Conservation (phyloP, 2,329 filamentous ascomycete species). For the Botrytis porri region DNA sequence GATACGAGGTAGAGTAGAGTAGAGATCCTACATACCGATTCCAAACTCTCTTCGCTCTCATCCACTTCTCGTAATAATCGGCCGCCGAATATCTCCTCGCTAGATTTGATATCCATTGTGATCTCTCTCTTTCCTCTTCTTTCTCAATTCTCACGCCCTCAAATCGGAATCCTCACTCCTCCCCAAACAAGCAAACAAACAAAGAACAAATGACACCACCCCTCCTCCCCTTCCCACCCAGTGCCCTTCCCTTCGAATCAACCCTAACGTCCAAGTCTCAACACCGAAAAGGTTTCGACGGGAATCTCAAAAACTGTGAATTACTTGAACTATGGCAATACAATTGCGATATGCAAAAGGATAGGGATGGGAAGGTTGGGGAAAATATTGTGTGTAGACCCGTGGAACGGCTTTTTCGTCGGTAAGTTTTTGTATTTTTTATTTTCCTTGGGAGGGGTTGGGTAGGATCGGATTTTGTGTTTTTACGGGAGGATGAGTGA, state of each 20-base stretch:
- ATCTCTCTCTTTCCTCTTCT: neutral
- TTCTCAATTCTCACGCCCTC: neutral
- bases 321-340: constrained; percentile 24
- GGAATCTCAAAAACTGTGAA: constrained; percentile 52
- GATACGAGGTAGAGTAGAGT: no score
- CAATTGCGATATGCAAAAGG: constrained; percentile 51
- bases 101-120: constrained; percentile 24
- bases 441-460: neutral
- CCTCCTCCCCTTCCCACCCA: constrained; percentile 52
- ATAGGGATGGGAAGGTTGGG: constrained; percentile 47
- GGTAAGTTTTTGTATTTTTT: constrained; percentile 44
- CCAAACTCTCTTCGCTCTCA: constrained; percentile 50
- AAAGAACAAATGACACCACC: constrained; percentile 53
- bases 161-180: no score
- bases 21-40: constrained; percentile 49
- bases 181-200: neutral
- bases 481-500: constrained; percentile 5
- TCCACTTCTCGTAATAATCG: constrained; percentile 54
- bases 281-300: constrained; percentile 50
- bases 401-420: constrained; percentile 58
- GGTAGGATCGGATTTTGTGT: neutral
- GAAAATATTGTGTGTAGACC: constrained; percentile 47
- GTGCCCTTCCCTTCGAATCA: constrained; percentile 47
- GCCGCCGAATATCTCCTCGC: constrained; percentile 42
- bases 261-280: constrained; percentile 30